Base-by-base conservation (phyloP, 2,329 filamentous ascomycete species). In the Thielaviopsis musarum region DNA sequence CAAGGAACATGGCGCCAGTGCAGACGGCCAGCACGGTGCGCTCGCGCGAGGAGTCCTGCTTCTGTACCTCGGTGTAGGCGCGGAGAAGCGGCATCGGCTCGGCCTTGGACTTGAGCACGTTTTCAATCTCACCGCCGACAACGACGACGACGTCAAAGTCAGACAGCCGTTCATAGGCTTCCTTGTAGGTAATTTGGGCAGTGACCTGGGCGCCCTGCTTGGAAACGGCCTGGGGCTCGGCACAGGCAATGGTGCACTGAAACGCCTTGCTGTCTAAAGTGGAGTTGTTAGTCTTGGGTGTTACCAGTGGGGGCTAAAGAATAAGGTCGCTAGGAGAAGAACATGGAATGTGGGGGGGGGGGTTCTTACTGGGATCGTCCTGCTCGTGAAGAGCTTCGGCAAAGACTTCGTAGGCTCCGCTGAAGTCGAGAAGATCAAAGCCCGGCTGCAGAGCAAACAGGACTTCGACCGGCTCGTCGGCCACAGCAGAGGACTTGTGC, bases 101-200 rank as follows among this genome's bases (percentile, higher is more conserved):
- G 57, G 75, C 71, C 68, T 87, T 85, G 67, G 77, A 72, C 71
- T 87, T 82, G 68, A 91, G 72, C 63, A 89, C 71, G 45, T 75
- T 72, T 28, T 84, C 79, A 61, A 74, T 74, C 68, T 81, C 79
- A 68, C 88, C 88, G 67, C 88, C 88, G 28, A 89, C 78, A 64
- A 94, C 74, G 70, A 93, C 77, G 65, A 94, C 77, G 63, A 93
- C 77, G 70, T 94, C 88, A 69, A 87, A 91, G 64, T 90, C 85
- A 64, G 83, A 75, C 55, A 90, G 79, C 65, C 77, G 77, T 62
- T 88, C 80, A 71, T 88, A 79, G 63, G 87, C 88, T 68, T 91
- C 87, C 68, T 87, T 85, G 77, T 81, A 89, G 69, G 82, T 77
- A 70, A 91, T 83, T 71, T 93, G 84, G 63, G 86, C 82, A 66